Conservation (phyloP, 2,329 filamentous ascomycete genomes). For the Nemania abortiva region DNA sequence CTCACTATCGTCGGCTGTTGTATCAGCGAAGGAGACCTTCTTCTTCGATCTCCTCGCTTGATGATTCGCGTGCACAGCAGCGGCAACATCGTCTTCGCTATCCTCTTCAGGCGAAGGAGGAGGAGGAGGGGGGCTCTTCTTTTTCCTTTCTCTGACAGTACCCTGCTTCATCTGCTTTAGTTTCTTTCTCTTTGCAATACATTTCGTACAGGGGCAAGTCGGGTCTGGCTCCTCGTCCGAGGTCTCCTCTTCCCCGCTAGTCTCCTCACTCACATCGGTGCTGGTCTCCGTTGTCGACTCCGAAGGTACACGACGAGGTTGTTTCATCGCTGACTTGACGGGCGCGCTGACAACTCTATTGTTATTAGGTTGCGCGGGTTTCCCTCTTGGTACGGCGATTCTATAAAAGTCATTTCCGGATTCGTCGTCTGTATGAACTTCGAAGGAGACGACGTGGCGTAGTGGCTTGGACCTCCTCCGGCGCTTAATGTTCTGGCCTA, state of each 20-base stretch:
- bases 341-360: neutral
- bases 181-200: constrained; percentile 46
- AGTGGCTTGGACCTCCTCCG: constrained; percentile 21
- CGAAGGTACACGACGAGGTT: constrained; percentile 25
- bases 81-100: constrained; percentile 22
- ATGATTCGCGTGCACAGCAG: constrained; percentile 18
- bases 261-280: constrained; percentile 36
- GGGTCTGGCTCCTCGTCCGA: constrained; percentile 52
- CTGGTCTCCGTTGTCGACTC: constrained; percentile 39
- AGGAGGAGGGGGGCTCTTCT: neutral
- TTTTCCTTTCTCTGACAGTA: constrained; percentile 37
- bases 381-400: constrained; percentile 62
- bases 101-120: constrained; percentile 27
- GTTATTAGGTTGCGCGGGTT: constrained; percentile 36
- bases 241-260: constrained; percentile 36
- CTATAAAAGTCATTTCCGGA: constrained; percentile 62
- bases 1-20: constrained; percentile 32
- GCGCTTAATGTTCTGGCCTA: constrained; percentile 53
- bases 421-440: constrained; percentile 65
- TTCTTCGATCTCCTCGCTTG: constrained; percentile 30
- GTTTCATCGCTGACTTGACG: constrained; percentile 51
- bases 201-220: constrained; percentile 53
- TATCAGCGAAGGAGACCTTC: constrained; percentile 30
- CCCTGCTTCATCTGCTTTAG: constrained; percentile 48
- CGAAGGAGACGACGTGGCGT: constrained; percentile 51